Evolutionary conservation across 768 basidiomycete genomes (phyloP).

Genomic region (Boletus vinaceobasis): DNA sequence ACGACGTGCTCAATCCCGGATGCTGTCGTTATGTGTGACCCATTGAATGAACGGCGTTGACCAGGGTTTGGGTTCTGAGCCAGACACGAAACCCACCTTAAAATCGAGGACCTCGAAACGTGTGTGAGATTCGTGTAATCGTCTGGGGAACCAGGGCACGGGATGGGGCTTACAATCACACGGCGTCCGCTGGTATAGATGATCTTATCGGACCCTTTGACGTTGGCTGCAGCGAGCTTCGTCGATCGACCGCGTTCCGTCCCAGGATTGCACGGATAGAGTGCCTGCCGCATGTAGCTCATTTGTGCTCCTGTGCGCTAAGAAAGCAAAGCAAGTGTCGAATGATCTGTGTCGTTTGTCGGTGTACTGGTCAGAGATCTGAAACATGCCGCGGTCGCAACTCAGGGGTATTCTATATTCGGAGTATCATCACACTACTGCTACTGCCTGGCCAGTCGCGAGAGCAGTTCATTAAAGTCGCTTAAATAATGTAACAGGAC

Average conservation of each 20-base stretch:
- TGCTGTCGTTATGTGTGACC: constrained; percentile 44
- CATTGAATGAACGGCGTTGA: background rate
- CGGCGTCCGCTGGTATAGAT: constrained; percentile 82
- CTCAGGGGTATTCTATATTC: constrained; percentile 20
- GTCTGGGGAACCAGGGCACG: background rate
- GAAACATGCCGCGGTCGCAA: constrained; percentile 9
- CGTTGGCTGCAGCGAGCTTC: constrained; percentile 66
- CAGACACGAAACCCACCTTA: constrained; percentile 47
- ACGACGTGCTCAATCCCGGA: constrained; percentile 57
- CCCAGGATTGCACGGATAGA: constrained; percentile 68
- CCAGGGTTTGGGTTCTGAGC: background rate
- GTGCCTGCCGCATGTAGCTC: constrained; percentile 47
- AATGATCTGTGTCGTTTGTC: background rate
- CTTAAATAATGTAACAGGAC: constrained; percentile 1
- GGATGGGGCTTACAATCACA: constrained; percentile 66
- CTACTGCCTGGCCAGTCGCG: background rate
- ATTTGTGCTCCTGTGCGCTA: constrained; percentile 27
- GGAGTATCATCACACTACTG: background rate
- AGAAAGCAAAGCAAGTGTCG: background rate
- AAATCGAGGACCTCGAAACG: constrained; percentile 71
- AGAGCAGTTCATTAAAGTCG: constrained; percentile 1
- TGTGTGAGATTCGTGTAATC: background rate
- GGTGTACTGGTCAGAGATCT: background rate
- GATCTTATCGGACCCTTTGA: constrained; percentile 56
- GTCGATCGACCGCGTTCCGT: constrained; percentile 67